Conservation (phyloP, 495 filamentous ascomycete genomes). For the Penicillium steckii region DNA sequence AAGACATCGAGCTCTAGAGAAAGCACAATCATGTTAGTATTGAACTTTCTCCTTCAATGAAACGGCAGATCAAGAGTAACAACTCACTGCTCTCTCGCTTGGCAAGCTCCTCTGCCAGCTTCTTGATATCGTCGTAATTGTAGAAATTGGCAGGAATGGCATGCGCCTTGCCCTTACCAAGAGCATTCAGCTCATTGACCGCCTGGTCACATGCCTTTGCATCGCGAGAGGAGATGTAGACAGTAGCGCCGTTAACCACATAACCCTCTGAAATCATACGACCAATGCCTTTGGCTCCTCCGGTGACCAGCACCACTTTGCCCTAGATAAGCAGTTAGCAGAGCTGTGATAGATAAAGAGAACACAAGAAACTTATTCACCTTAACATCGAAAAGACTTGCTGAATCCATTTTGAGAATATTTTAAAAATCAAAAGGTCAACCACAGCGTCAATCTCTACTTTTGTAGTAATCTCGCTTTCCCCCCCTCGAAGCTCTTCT, state of each 20-base stretch:
- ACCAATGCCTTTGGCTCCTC: constrained; percentile 69
- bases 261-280: constrained; percentile 81
- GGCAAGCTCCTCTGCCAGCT: constrained; percentile 60
- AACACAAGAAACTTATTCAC: constrained; percentile 26
- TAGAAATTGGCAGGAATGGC: constrained; percentile 72
- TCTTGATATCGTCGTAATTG: constrained; percentile 67
- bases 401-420: constrained; percentile 48
- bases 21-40: neutral
- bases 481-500: constrained; percentile 12
- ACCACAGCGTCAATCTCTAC: constrained; percentile 1
- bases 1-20: constrained; percentile 65
- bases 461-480: constrained; percentile 3
- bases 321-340: constrained; percentile 46
- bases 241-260: constrained; percentile 75
- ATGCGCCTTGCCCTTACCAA: constrained; percentile 61
- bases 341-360: neutral
- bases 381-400: constrained; percentile 58
- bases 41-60: too few relatives aligned
- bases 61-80: too few relatives aligned
- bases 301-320: constrained; percentile 74
- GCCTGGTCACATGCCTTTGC: constrained; percentile 58
- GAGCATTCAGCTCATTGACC: constrained; percentile 57
- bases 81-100: constrained; percentile 59
- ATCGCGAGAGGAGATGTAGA: constrained; percentile 80
- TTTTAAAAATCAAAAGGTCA: constrained; percentile 1